phyloP scores from a whole-genome alignment of 2,329 filamentous ascomycete species.

The Trichoderma hamatum region DNA sequence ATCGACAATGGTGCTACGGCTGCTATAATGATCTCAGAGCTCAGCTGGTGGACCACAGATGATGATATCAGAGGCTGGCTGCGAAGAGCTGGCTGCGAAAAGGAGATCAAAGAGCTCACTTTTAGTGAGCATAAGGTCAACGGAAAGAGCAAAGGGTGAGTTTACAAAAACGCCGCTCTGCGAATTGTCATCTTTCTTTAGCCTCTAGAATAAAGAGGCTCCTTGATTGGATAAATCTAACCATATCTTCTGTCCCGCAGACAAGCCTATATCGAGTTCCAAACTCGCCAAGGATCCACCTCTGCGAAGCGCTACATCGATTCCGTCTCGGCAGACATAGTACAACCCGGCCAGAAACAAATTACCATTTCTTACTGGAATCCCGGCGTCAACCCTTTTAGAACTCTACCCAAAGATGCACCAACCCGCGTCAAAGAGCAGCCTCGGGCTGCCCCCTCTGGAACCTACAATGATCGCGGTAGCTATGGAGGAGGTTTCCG shows the following conservation, averaged over 20 bases:
- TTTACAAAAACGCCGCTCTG: too few relatives aligned
- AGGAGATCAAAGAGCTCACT: constrained; percentile 86
- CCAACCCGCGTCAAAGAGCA: constrained; percentile 65
- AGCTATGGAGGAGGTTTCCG: constrained; percentile 57
- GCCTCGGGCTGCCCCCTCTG: constrained; percentile 56
- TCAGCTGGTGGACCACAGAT: constrained; percentile 97
- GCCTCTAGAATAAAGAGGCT: background rate
- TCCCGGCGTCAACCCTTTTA: constrained; percentile 82
- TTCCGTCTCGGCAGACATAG: constrained; percentile 55
- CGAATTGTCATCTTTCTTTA: background rate
- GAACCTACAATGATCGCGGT: constrained; percentile 53
- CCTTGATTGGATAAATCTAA: constrained; percentile 27
- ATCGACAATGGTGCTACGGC: constrained; percentile 64
- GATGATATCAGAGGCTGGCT: constrained; percentile 92
- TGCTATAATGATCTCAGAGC: constrained; percentile 82
- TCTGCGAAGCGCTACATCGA: constrained; percentile 84
- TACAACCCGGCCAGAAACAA: constrained; percentile 65
- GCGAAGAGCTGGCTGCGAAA: constrained; percentile 76
- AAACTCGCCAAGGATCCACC: constrained; percentile 79
- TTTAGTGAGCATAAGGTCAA: constrained; percentile 99
- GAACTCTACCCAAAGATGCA: constrained; percentile 86
- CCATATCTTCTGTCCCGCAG: constrained; percentile 41
- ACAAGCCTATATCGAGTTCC: constrained; percentile 83
- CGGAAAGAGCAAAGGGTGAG: constrained; percentile 96
- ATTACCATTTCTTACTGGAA: constrained; percentile 74